These are phyloP conservation scores for Sparassis latifolia DNA, from an alignment of 1,284 basidiomycete species.

Conservation along the genomic window DNA sequence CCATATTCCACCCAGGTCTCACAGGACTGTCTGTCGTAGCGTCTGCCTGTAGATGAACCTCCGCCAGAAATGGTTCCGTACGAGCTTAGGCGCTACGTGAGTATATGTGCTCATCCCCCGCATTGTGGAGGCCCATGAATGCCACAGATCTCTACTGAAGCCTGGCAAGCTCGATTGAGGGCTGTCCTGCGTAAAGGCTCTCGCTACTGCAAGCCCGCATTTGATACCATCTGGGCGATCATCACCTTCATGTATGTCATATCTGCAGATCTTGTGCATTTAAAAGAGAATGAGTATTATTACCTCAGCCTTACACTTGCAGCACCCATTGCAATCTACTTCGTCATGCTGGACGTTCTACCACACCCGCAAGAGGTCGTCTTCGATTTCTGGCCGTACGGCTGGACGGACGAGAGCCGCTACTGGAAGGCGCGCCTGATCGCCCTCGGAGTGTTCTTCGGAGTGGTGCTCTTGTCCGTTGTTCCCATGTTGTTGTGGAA, in stretches of 20 bases:
- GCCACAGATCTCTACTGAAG: conserved; percentile 35
- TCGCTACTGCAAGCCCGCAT: conserved; percentile 37
- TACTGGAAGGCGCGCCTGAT: conserved; percentile 33
- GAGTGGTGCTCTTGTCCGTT: conserved; percentile 33
- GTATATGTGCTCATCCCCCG: conserved; percentile 5
- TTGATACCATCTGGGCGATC: conserved; percentile 40
- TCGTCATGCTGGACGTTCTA: conserved; percentile 27
- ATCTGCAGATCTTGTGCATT: neutral
- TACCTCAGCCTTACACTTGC: conserved; percentile 31
- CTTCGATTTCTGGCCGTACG: conserved; percentile 8
- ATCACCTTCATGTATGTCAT: conserved; percentile 34
- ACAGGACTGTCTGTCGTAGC: conserved; percentile 9
- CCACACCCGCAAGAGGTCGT: conserved; percentile 11
- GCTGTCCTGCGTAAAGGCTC: conserved; percentile 32
- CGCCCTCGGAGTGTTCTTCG: conserved; percentile 33
- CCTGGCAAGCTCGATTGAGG: conserved; percentile 39
- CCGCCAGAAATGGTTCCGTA: conserved; percentile 22
- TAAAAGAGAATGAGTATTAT: neutral
- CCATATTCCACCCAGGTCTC: too few species aligned
- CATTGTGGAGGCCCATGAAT: neutral
- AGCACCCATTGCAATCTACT: conserved; percentile 36
- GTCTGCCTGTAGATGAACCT: conserved; percentile 17
- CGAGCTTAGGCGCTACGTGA: conserved; percentile 25
- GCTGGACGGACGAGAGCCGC: conserved; percentile 16
- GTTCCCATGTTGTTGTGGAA: conserved; percentile 46